Evolutionary conservation across 176 grass and related monocot genomes (phyloP), one percentile per base, ranked within the genome.

Genomic region (Musa beccarii): DNA sequence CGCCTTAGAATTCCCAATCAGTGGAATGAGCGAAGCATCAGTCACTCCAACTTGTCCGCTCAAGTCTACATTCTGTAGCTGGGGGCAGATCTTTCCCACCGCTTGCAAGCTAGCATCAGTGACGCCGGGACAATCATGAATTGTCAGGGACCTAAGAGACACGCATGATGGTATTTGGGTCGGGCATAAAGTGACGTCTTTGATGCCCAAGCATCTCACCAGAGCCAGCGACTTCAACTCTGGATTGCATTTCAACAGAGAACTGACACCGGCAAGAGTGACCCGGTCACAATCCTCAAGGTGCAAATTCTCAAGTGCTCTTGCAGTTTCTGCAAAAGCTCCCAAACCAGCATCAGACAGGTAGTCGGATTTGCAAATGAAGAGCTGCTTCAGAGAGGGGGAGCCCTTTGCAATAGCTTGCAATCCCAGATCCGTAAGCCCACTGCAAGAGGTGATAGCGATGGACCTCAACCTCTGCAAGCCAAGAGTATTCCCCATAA

Each of bases 401-500:
- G 86, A 94, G 69, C 89, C 87, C 83, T 92, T 99, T 74, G 86
- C 82, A 55, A 99, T 73, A 26, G 84, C 84, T 25, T 83, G 72
- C 21, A 99, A 73, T 15, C 86, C 91, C 10, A 99, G 83, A 79
- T 99, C 88, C 0, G 95, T 92, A 23, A 94, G 72, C 78, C 95
- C 95, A 1, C 71, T 83, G 79, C 95, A 99, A 64, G 84, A 92
- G 65, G 53, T 82, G 61, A 99, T 75, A 2, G 66, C 70, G 75
- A 92, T 78, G 24, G 57, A 89, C 62, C 85, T 84, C 75, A 99
- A 83, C 77, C 92, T 99, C 82, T 89, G 91, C 68, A 99, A 78
- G 68, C 91, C 91, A 63, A 89, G 79, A 69, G 91, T 85, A 71
- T 94, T 99, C 15, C 88, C 95, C 95, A 99, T 99, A 59, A 99